Base-by-base conservation (phyloP, 2,329 filamentous ascomycete genomes). In the Ampelomyces quisqualis region DNA sequence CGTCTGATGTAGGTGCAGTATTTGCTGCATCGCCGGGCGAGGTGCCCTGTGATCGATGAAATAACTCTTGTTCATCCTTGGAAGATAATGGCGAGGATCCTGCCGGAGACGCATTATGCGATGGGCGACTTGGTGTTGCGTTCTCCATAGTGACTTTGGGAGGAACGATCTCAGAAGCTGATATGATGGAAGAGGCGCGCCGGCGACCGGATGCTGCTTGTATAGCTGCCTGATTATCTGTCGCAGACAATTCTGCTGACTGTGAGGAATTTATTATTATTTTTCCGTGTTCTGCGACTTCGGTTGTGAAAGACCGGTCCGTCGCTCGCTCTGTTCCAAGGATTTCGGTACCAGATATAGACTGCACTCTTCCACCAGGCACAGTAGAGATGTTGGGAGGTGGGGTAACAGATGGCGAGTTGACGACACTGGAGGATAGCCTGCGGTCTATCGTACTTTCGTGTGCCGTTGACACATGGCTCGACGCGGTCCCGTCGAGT, bases 331-430 rank as follows among this genome's bases (percentile, higher is more conserved):
- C 14, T 35, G 22, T 9, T 27, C 11, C 14, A 24, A 24, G 9
- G 14, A 14, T 35, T 15, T 13, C 10, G 21, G 7, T 17, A 14
- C 7, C n/a, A 10, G 33, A 24, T 4, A 6, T 27, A 19, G 10
- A 10, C 13, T 24, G 33, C 14, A n/a, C 29, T 7, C 21, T 13
- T 17, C 20, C 15, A 17, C 10, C 22, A 10, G 21, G 33, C 9
- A 14, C 33, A 26, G 24, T 40, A 13, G 18, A 34, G 5, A 30
- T 34, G 30, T 34, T 24, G 3, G 38, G 23, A 7, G 31, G 31
- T 18, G 38, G 19, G 11, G 31, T 34, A 13, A 17, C 20, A 11
- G 22, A 18, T 11, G 22, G 22, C 14, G 21, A 13, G 10, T 17
- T 18, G n/a, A 26, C 33, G 21, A 35, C 15, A 13, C 19, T 22